Conservation (phyloP, 73 alveolate genomes). For the Paramecium bursaria region DNA sequence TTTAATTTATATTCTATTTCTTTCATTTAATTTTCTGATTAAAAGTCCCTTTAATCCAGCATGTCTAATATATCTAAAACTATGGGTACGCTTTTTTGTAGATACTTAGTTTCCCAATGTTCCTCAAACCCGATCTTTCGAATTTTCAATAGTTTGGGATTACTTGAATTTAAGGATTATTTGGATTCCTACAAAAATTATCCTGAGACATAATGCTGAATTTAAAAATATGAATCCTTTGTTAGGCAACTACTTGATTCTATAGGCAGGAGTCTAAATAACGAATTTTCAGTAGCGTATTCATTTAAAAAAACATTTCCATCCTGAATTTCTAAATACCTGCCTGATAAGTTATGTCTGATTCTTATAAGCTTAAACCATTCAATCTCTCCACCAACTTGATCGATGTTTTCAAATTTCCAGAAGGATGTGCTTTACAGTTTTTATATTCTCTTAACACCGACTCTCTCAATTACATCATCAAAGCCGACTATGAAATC, state of each 20-base stretch:
- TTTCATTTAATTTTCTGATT: not conserved
- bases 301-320: not conserved
- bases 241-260: not conserved
- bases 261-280: slow-evolving; percentile 31
- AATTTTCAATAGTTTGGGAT: slow-evolving; percentile 2
- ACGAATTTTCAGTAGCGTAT: not conserved
- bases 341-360: slow-evolving; percentile 23
- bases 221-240: slow-evolving; percentile 41
- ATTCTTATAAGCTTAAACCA: not conserved
- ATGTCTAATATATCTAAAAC: slow-evolving; percentile 1
- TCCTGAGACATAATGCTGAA: slow-evolving; percentile 27
- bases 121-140: slow-evolving; percentile 46
- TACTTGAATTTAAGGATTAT: too few relatives aligned
- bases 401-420: slow-evolving; percentile 30
- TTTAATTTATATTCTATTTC: slow-evolving; percentile 2
- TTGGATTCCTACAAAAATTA: not conserved
- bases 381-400: slow-evolving; percentile 7
- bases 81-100: slow-evolving; percentile 7
- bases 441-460: slow-evolving; percentile 34
- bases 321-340: slow-evolving; percentile 4
- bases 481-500: slow-evolving; percentile 37
- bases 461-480: slow-evolving; percentile 57
- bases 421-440: slow-evolving; percentile 31
- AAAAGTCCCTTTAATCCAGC: not conserved
- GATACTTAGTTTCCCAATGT: slow-evolving; percentile 24